Percentiles rank a stretch among this genome's conserved stretches.
Conservation (phyloP, 208 protist species). For the Wallacemonas sp. region DNA sequence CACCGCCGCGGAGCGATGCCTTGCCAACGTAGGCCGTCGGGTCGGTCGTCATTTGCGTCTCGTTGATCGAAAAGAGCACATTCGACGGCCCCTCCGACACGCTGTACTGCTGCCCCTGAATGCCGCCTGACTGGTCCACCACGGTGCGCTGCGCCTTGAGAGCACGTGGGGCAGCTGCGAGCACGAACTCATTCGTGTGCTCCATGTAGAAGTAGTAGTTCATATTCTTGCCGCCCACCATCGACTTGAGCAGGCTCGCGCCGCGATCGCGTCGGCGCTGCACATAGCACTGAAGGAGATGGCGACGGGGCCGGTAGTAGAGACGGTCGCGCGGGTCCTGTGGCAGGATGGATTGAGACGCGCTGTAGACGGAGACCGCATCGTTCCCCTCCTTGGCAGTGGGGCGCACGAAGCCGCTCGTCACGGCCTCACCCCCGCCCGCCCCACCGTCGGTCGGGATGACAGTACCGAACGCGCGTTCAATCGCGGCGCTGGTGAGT, state of each 20-base stretch:
- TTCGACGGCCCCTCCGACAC: constrained; percentile 27
- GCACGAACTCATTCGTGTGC: constrained; percentile 46
- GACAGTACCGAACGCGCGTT: constrained; percentile 14
- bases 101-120: constrained; percentile 24
- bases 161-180: constrained; percentile 25
- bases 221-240: constrained; percentile 23
- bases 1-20: constrained; percentile 23
- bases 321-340: constrained; percentile 45
- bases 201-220: constrained; percentile 41
- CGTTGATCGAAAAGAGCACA: constrained; percentile 37
- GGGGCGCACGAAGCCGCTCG: constrained; percentile 23
- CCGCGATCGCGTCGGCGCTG: constrained; percentile 23
- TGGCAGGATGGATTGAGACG: constrained; percentile 43
- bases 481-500: constrained; percentile 6
- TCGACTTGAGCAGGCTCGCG: constrained; percentile 14
- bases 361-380: constrained; percentile 47
- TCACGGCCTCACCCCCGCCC: background rate
- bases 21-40: constrained; percentile 41
- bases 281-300: constrained; percentile 52
- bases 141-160: constrained; percentile 16
- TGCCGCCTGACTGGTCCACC: constrained; percentile 33
- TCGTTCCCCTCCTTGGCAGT: constrained; percentile 41
- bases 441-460: background rate
- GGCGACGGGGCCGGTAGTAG: constrained; percentile 44
- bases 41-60: constrained; percentile 22